phyloP scores from a whole-genome alignment of 139 green algal genomes.

The Chlorella sp. region DNA sequence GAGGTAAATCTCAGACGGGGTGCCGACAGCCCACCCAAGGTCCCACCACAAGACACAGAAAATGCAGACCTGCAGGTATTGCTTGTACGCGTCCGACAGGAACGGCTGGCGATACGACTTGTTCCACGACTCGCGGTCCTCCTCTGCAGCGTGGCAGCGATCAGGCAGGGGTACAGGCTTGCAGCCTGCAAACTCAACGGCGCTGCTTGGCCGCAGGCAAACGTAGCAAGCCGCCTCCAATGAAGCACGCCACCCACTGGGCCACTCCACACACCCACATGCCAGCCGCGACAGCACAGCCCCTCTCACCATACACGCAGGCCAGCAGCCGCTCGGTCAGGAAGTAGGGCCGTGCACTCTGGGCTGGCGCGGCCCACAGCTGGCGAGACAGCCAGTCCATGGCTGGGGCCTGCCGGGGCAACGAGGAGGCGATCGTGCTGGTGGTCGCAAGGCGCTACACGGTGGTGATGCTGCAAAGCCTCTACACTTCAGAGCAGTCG shows the following conservation, averaged over 20 bases:
- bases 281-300: not conserved
- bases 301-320: constrained; percentile 26
- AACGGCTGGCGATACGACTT: constrained; percentile 25
- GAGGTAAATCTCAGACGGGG: too few species aligned
- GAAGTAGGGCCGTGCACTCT: constrained; percentile 29
- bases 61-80: too few species aligned
- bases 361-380: not conserved
- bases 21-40: too few species aligned
- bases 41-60: too few species aligned
- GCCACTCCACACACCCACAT: not conserved
- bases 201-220: too few species aligned
- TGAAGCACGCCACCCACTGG: not conserved
- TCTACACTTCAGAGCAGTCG: too few species aligned
- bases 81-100: constrained; percentile 30
- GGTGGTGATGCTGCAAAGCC: too few species aligned
- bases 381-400: too few species aligned
- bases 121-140: constrained; percentile 43
- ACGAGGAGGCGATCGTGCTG: too few species aligned
- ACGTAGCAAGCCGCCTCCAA: not conserved
- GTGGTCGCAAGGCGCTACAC: too few species aligned
- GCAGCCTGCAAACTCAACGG: too few species aligned
- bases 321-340: constrained; percentile 38
- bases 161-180: not conserved
- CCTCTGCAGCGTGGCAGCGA: constrained; percentile 25
- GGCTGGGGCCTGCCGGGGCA: too few species aligned